phyloP scores from a whole-genome alignment of 371 early-diverging fungal genomes.

The Actinomucor elegans region DNA sequence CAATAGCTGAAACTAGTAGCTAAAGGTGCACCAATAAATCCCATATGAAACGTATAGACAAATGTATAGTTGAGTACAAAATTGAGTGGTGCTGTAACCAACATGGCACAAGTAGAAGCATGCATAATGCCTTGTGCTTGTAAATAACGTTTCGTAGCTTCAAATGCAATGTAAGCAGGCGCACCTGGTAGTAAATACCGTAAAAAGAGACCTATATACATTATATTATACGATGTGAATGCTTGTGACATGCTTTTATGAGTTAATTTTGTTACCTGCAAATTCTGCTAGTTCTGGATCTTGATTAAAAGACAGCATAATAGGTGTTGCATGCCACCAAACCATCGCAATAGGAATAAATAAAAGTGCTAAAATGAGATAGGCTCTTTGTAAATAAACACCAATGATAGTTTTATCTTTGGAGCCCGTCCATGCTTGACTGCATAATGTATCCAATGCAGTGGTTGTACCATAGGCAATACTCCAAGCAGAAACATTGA shows the following conservation, averaged over 20 bases:
- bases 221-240: too few species aligned
- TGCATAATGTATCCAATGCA: conserved; percentile 88
- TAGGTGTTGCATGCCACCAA: conserved; percentile 70
- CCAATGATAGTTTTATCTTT: conserved; percentile 73
- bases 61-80: conserved; percentile 70
- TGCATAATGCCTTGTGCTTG: conserved; percentile 89
- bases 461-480: conserved; percentile 77
- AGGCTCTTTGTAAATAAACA: conserved; percentile 79
- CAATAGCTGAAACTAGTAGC: conserved; percentile 78
- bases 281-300: conserved; percentile 39
- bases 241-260: too few species aligned
- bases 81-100: conserved; percentile 75
- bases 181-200: conserved; percentile 68
- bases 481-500: conserved; percentile 82
- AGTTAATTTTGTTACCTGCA: conserved; percentile 39
- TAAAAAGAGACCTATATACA: conserved; percentile 62
- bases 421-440: conserved; percentile 81
- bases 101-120: conserved; percentile 71
- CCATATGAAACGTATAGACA: conserved; percentile 71
- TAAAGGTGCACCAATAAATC: conserved; percentile 84
- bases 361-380: conserved; percentile 68
- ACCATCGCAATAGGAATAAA: conserved; percentile 71
- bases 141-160: conserved; percentile 78
- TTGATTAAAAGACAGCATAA: conserved; percentile 52
- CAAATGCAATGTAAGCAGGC: conserved; percentile 75